Base-by-base conservation (phyloP, 2,329 filamentous ascomycete genomes). In the Geosmithia morbida region DNA sequence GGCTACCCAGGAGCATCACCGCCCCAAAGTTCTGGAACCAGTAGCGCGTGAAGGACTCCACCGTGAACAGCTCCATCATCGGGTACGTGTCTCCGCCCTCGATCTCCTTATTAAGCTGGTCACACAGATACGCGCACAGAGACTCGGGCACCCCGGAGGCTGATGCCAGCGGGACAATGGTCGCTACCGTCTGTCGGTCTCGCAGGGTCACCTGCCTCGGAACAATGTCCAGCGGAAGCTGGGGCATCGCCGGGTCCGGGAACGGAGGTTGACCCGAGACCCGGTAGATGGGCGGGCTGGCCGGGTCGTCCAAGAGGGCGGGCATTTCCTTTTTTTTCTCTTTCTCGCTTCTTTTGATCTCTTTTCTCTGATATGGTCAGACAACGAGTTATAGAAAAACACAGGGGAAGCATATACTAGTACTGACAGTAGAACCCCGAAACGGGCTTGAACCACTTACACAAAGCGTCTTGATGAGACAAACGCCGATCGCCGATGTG, bases 21-120 rank as follows among this genome's bases (percentile, higher is more conserved):
- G 85, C 87, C 44, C 79, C 87, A 59, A 94, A 94, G 63, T 88
- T 87, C 57, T 87, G 84, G 62, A 95, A 90, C 88, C 88, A 95
- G 66, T 94, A 92, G 47, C 76, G 70, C 10, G 81, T 81, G 59
- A 94, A 95, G 52, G 74, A 77, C 18, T 85, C 79, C n/a, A 83
- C 67, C 4, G 81, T 70, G 64, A 94, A 78, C 17, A 80, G 71
- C 46, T 89, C 81, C 56, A 83, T 78, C 84, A 94, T 90, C 19
- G 88, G 87, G 62, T 94, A 94, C 1, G 88, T 94, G 62, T 94
- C 87, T 48, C 88, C 88, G 63, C 87, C 85, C 58, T 92, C 86
- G 57, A 95, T 92, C 64, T 94, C 88, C 64, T 85, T 83, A 62
- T 89, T 90, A 56, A 94, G 75, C 66, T 92, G 83, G 58, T 87